Evolutionary conservation across 176 grass and related monocot species (phyloP).

Genomic region (Aegilops tauschii): DNA sequence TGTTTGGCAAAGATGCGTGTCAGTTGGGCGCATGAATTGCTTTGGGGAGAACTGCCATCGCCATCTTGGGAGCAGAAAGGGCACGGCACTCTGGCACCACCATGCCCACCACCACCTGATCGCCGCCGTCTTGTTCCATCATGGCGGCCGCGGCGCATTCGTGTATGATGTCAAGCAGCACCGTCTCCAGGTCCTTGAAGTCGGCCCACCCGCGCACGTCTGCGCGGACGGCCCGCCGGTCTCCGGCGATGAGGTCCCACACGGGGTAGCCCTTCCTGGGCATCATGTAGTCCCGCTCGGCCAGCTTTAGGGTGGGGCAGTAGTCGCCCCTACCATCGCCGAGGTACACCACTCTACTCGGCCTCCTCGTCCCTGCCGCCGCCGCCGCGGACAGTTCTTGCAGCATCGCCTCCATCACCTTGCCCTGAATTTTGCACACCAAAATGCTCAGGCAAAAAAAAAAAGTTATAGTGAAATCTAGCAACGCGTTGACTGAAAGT

Average conservation of each 20-base stretch:
- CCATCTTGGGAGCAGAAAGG: conserved; percentile 12
- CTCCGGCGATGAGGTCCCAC: conserved; percentile 60
- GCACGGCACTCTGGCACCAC: conserved; percentile 32
- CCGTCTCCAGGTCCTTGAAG: conserved; percentile 45
- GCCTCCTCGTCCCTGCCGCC: conserved; percentile 30
- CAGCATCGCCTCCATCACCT: conserved; percentile 61
- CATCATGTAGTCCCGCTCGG: conserved; percentile 61
- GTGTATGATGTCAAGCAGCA: conserved; percentile 56
- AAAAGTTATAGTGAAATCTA: not conserved
- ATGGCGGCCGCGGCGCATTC: not conserved
- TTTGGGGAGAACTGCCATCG: conserved; percentile 39
- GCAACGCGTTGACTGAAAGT: not conserved
- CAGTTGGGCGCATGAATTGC: conserved; percentile 32
- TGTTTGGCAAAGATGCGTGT: not conserved
- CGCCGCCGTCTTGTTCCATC: not conserved
- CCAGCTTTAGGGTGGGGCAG: conserved; percentile 64
- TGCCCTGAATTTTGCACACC: conserved; percentile 36
- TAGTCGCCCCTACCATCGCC: conserved; percentile 90
- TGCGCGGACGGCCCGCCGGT: conserved; percentile 34
- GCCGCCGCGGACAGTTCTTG: not conserved
- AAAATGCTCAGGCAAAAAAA: not conserved
- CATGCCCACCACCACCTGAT: not conserved
- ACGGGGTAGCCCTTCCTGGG: conserved; percentile 66
- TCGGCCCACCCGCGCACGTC: conserved; percentile 53
- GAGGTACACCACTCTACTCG: conserved; percentile 58